Evolutionary conservation across 1,139 yeast species (phyloP).

Genomic region (Saccharomyces hybrid): DNA sequence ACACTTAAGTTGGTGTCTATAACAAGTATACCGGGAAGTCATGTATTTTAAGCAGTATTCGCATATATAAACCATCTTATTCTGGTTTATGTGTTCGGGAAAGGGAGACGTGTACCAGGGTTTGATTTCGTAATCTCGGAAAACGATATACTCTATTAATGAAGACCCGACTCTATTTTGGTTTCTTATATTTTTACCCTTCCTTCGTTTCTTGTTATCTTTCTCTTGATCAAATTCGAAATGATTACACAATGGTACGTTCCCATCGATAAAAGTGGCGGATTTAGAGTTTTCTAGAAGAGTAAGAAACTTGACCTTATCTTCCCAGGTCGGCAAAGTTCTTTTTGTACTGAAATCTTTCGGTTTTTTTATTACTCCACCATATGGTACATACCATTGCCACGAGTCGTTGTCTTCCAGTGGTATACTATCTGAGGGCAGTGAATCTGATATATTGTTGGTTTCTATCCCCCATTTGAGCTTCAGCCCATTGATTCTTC

Average conservation of each 20-base stretch:
- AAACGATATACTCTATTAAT: constrained; percentile 47
- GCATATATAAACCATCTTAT: constrained; percentile 62
- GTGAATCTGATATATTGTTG: not conserved
- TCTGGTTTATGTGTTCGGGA: constrained; percentile 74
- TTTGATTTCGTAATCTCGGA: constrained; percentile 64
- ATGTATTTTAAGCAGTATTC: constrained; percentile 80
- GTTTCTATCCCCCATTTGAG: not conserved
- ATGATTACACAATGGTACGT: constrained; percentile 17
- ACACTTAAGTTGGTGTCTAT: constrained; percentile 70
- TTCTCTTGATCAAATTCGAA: constrained; percentile 6
- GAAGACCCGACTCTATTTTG: constrained; percentile 2
- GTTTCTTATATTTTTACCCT: not conserved
- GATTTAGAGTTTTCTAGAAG: constrained; percentile 15
- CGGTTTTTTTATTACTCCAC: constrained; percentile 21
- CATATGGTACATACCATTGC: constrained; percentile 15
- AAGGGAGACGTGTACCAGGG: constrained; percentile 95
- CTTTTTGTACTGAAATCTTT: constrained; percentile 20
- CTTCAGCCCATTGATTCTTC: not conserved
- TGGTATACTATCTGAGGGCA: not conserved
- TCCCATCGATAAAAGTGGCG: constrained; percentile 24
- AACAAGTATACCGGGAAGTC: constrained; percentile 57
- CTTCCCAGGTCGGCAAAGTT: constrained; percentile 21
- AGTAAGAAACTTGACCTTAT: constrained; percentile 20
- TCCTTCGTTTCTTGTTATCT: constrained; percentile 4
- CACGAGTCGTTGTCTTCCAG: constrained; percentile 2